Evolutionary conservation across 2,329 filamentous ascomycete genomes (phyloP), one percentile per base, ranked within the genome.

Genomic region (Colletotrichum limetticola): DNA sequence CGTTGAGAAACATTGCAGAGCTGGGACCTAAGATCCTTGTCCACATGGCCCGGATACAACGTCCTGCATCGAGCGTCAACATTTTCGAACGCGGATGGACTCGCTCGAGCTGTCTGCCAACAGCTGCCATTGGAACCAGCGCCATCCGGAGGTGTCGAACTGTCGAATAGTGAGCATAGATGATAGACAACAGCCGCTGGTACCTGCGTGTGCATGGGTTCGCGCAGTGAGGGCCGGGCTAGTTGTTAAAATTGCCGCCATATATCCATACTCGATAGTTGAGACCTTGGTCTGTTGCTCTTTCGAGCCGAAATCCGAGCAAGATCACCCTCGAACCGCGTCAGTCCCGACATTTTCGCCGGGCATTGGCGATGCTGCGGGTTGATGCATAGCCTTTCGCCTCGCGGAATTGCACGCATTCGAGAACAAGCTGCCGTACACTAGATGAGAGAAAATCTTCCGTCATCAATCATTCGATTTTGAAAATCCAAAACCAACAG

Each of bases 151-250:
- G 14, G 28, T 22, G 35, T 30, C 22, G 42, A 61, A 42, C 32
- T 66, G 61, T 64, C n/a, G 53, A 49, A 49, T 52, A 30, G 56
- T 30, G 35, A 35, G 22, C 57, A 53, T 62, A 30, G 65, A 56
- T 56, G 24, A 24, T 52, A 26, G 46, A 52, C 49, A 49, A 63
- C 46, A 62, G 46, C 46, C 24, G 30, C 46, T 26, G 66, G 57
- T 68, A 68, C 66, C 66, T 68, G 57, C 66, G 46, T 53, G 22
- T 28, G 42, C 66, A 68, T 63, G 26, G 42, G 42, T 49, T 49
- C 42, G 42, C 42, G 42, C 42, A 49, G 42, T 49, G 42, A 49
- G 42, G 42, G 8, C 3, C 42, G 42, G 42, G 19, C 42, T 22
- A 19, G 42, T 49, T 22, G 42, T 49, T 22, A 49, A 49, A 49